Percentiles rank a stretch among this genome's conserved stretches.
Evolutionary conservation across 805 yeast genomes (phyloP).

Genomic region (Teunomyces tritomae): DNA sequence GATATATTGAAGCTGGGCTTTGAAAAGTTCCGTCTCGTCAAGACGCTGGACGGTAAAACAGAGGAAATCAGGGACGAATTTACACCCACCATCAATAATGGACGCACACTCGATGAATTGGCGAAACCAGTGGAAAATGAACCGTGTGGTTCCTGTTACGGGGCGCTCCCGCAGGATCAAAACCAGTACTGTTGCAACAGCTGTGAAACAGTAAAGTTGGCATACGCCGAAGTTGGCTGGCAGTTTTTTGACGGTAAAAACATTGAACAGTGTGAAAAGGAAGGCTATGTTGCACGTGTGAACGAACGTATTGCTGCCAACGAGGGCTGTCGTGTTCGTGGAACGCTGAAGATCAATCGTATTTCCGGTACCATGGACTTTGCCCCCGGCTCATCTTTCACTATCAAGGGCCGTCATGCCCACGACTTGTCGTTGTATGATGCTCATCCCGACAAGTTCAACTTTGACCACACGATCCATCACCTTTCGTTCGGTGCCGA

Average conservation of each 20-base stretch:
- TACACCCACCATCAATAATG: conserved; percentile 19
- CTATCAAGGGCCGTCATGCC: conserved; percentile 59
- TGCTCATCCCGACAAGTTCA: conserved; percentile 53
- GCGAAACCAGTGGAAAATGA: conserved; percentile 15
- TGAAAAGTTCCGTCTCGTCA: conserved; percentile 60
- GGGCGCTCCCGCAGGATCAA: conserved; percentile 63
- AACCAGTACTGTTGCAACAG: conserved; percentile 74
- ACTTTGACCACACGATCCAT: conserved; percentile 74
- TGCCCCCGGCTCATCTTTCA: conserved; percentile 87
- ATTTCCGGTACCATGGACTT: conserved; percentile 90
- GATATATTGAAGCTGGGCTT: conserved; percentile 73
- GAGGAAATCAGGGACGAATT: conserved; percentile 30
- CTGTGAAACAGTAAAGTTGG: conserved; percentile 76
- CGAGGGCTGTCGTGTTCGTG: conserved; percentile 89
- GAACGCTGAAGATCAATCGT: conserved; percentile 75
- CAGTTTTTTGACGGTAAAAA: conserved; percentile 85
- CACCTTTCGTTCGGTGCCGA: conserved; percentile 82
- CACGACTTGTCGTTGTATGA: conserved; percentile 82
- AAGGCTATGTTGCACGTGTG: conserved; percentile 73
- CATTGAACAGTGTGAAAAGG: conserved; percentile 86
- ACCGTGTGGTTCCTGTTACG: conserved; percentile 87
- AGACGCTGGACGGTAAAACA: conserved; percentile 42
- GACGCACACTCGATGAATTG: conserved; percentile 23
- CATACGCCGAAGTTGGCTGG: conserved; percentile 80
- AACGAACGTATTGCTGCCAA: conserved; percentile 47